Evolutionary conservation across 2,329 filamentous ascomycete species (phyloP), one percentile per base, ranked within the genome.

Genomic region (Periconia macrospinosa): DNA sequence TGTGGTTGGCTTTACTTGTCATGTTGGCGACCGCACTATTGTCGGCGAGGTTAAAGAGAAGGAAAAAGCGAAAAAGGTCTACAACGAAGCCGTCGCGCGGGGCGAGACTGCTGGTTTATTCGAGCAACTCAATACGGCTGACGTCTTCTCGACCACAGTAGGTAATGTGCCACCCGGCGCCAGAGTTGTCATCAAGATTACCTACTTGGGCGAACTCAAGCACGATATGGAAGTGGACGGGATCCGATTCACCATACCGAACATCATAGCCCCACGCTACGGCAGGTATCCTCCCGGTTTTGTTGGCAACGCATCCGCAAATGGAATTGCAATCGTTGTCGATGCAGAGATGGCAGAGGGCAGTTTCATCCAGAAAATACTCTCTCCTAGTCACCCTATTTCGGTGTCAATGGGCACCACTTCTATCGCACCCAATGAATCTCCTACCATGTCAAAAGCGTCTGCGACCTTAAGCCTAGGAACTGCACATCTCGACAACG

Each of bases 191-290:
- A 81, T 91, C 7, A 79, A 86, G 11, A 83, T 91, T 51, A 83
- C 78, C 0, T 90, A 89, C 56, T 78, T 90, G 5, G 86, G 85
- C 2, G 87, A 91, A 67, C 78, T 91, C 50, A 89, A 89, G 73
- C 86, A 90, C 59, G 87, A 91, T 64, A 81, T 85, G 42, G 83
- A 86, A 56, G 78, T 83, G 2, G 86, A 91, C 63, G 86, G 86
- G 6, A 76, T 88, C 23, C 81, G 87, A 7, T 88, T 88, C 65
- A 90, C 83, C 5, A 82, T 92, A 5, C 89, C 88, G 0, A 88
- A 82, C 1, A 74, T 70, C 45, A 86, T 92, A 51, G 85, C 84
- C 0, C 88, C 88, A 1, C 80, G 87, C 18, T 91, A 90, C 69
- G 86, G 86, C 10, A 51, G 50, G 2, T 77, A 76, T 45, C 79